Conservation (phyloP, 2,329 filamentous ascomycete genomes). For the Lachnellula subtilissima region DNA sequence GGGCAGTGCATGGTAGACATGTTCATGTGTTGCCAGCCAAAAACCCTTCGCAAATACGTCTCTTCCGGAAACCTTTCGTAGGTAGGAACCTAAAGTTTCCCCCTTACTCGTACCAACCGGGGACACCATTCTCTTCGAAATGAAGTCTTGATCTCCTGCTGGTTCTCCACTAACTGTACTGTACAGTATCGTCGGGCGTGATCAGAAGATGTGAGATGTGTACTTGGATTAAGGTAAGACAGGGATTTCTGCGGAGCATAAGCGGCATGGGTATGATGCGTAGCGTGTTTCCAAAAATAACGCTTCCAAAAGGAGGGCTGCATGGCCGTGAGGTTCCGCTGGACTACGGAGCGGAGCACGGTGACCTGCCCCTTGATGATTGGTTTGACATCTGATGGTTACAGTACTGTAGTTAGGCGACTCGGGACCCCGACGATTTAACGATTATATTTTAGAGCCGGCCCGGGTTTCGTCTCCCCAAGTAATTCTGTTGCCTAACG, state of each 20-base stretch:
- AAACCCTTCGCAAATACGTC: neutral
- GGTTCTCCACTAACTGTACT: neutral
- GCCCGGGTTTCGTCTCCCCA: neutral
- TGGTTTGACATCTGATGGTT: neutral
- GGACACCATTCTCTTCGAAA: neutral
- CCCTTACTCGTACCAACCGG: neutral
- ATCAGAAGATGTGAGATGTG: slow-evolving; percentile 1
- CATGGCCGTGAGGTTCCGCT: neutral
- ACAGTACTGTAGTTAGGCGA: neutral
- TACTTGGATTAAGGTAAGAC: slow-evolving; percentile 7
- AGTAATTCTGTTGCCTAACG: neutral
- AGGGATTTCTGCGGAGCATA: slow-evolving; percentile 1
- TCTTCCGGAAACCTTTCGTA: neutral
- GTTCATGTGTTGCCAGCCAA: no score
- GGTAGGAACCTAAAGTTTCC: neutral
- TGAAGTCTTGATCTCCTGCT: neutral
- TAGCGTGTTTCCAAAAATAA: slow-evolving; percentile 2
- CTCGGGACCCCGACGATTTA: neutral
- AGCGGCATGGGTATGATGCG: neutral
- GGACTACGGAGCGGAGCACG: neutral
- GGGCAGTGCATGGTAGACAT: no score
- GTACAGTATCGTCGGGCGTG: neutral
- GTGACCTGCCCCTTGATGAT: neutral
- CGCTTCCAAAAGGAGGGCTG: neutral
- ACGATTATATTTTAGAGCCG: neutral